Base-by-base conservation (phyloP, 2,329 filamentous ascomycete species). In the Gaeumannomyces tritici region DNA sequence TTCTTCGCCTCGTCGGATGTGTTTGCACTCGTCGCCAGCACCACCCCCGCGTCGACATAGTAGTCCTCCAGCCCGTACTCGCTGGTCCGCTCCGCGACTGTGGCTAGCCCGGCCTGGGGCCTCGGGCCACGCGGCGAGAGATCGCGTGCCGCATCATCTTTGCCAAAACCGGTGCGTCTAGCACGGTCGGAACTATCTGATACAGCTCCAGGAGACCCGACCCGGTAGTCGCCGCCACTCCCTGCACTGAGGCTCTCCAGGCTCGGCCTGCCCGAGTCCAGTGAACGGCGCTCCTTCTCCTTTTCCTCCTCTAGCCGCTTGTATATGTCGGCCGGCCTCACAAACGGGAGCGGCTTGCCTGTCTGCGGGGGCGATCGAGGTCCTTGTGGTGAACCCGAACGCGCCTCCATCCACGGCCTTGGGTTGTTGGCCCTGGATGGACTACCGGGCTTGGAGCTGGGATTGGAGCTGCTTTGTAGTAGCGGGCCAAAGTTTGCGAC, bases 241-340 rank as follows among this genome's bases (percentile, higher is more conserved):
- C 65, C 65, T 28, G 69, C 70, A 9, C 72, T 67, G n/a, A 76
- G 68, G 27, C 80, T 79, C 66, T 87, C 85, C 63, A 84, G 70
- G 65, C 80, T 86, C 6, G 83, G 82, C 61, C 83, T 77, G 26
- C 79, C 75, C 12, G 82, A 83, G 2, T 88, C 86, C 63, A 83
- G 73, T 1, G 83, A 84, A 62, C 79, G 78, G 51, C 80, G 75
- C 66, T 83, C 80, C 66, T 76, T 81, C 65, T 83, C 79, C 61
- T 79, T 80, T 66, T 90, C 88, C 66, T 90, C 87, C 61, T 84
- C 84, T 72, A 88, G 80, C 7, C 88, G 84, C 69, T 83, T 88
- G 72, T 93, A 93, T 55, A 93, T 88, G 67, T 96, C 90, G 15
- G 88, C 83, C 1, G 91, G 89, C 51, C 89, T 81, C 62, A 91